Base-by-base conservation (phyloP, 768 basidiomycete species). In the Tephrocybe sp. region DNA sequence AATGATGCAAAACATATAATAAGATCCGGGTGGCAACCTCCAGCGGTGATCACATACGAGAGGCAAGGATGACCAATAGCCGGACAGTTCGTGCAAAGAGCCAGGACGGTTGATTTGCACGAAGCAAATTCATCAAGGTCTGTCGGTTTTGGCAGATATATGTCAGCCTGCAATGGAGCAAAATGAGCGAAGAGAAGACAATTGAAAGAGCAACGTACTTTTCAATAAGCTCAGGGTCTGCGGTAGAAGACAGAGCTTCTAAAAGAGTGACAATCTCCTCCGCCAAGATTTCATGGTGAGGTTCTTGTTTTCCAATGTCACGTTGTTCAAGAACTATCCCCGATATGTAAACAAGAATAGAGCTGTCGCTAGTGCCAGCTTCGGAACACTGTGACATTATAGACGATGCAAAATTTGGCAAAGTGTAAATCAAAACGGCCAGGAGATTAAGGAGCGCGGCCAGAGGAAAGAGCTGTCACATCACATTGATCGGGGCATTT, bases 381-480 rank as follows among this genome's bases (percentile, higher is more conserved):
- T 62, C 49, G 22, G 43, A 52, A 3, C 48, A 40, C 35, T 56
- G 61, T 1, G 71, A 66, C 11, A 81, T 52, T 10, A 81, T 59
- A 32, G 64, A 52, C 9, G 68, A 39, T 42, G 67, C 67, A 49
- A 83, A 80, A 10, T 70, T 61, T 14, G 86, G 83, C 41, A 85
- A 57, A 14, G 72, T 69, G 42, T 75, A 70, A 19, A 67, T 65
- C 20, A 87, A 65, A 14, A 68, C 63, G 9, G 71, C 68, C 38
- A 86, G 56, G 39, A 89, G 64, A 60, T 80, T 73, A 12, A 89
- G 66, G 31, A 86, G 62, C 32, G 79, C 75, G 3, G 74, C 66
- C 31, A 87, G 60, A 14, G 74, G 69, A 39, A 60, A 32, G 26
- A 75, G 63, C 84, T 86, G 48, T 17, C 49, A 49, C 43, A 41